Percentiles rank a stretch among this genome's conserved stretches.
Conservation (phyloP, 2,329 filamentous ascomycete species). For the Colletotrichum gigasporum region DNA sequence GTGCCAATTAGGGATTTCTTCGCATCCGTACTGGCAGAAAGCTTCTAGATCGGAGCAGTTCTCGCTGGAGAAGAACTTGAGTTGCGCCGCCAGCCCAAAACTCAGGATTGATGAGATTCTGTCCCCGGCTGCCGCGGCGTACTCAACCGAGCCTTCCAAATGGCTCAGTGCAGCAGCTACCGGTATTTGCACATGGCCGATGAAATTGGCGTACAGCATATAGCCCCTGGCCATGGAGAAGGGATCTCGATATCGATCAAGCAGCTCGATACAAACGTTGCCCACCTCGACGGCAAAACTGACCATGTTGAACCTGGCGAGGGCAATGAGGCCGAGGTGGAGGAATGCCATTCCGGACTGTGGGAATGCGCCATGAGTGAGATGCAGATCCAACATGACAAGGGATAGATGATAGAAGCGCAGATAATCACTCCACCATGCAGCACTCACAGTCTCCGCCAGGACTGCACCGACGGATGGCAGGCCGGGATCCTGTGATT, state of each 20-base stretch:
- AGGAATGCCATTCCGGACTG: slow-evolving; percentile 76
- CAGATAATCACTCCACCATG: slow-evolving; percentile 77
- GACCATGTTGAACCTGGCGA: slow-evolving; percentile 76
- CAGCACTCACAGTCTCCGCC: slow-evolving; percentile 74
- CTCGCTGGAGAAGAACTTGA: slow-evolving; percentile 76
- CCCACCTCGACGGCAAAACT: slow-evolving; percentile 74
- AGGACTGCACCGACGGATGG: slow-evolving; percentile 75
- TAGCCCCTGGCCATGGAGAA: slow-evolving; percentile 75
- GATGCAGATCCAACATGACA: slow-evolving; percentile 72
- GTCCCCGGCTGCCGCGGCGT: slow-evolving; percentile 73
- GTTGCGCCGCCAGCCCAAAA: slow-evolving; percentile 72
- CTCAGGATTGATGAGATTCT: slow-evolving; percentile 77
- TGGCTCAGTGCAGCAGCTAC: slow-evolving; percentile 65
- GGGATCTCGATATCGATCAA: slow-evolving; percentile 69
- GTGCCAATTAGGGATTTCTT: slow-evolving; percentile 79
- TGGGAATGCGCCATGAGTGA: slow-evolving; percentile 71
- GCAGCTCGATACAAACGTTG: slow-evolving; percentile 68
- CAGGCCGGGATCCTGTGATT: slow-evolving; percentile 61
- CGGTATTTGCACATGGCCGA: slow-evolving; percentile 76
- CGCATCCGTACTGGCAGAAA: slow-evolving; percentile 76
- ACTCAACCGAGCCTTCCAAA: slow-evolving; percentile 73
- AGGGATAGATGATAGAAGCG: slow-evolving; percentile 78
- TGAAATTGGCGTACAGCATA: slow-evolving; percentile 74
- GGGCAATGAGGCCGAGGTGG: slow-evolving; percentile 72
- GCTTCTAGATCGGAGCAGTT: slow-evolving; percentile 75